Conservation (phyloP, 2,329 filamentous ascomycete species). For the Rhynchosporium agropyri region DNA sequence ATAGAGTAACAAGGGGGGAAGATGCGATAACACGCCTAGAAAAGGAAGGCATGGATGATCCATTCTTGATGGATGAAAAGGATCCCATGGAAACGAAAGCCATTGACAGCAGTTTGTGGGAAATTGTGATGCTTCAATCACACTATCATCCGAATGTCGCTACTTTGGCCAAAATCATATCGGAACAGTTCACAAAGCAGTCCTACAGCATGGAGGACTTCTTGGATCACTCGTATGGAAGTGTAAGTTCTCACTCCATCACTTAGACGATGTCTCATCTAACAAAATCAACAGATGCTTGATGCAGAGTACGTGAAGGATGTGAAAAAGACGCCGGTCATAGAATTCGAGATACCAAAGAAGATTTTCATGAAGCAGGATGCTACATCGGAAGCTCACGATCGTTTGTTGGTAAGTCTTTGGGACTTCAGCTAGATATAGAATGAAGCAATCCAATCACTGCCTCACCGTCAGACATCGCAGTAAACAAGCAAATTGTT, state of each 20-base stretch:
- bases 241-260: conserved; percentile 55
- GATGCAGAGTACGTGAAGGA: conserved; percentile 83
- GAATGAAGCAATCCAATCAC: no score
- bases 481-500: not conserved
- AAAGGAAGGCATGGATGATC: conserved; percentile 65
- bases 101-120: conserved; percentile 93
- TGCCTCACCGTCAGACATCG: no score
- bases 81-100: conserved; percentile 86
- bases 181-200: conserved; percentile 96
- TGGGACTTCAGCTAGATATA: conserved; percentile 55
- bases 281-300: conserved; percentile 61
- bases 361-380: conserved; percentile 49
- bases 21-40: conserved; percentile 62
- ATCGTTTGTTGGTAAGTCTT: conserved; percentile 60
- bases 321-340: conserved; percentile 81
- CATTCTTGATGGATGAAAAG: conserved; percentile 72
- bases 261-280: conserved; percentile 34
- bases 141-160: conserved; percentile 98
- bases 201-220: conserved; percentile 97
- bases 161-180: conserved; percentile 88
- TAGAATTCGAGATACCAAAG: conserved; percentile 87
- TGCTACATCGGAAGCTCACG: conserved; percentile 49
- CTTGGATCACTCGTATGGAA: conserved; percentile 87
- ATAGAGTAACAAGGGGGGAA: conserved; percentile 67
- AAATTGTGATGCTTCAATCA: conserved; percentile 84